Percentiles rank a stretch among this genome's conserved stretches.
phyloP scores from a whole-genome alignment of 2,329 filamentous ascomycete species.

The Colletotrichum caudatum region DNA sequence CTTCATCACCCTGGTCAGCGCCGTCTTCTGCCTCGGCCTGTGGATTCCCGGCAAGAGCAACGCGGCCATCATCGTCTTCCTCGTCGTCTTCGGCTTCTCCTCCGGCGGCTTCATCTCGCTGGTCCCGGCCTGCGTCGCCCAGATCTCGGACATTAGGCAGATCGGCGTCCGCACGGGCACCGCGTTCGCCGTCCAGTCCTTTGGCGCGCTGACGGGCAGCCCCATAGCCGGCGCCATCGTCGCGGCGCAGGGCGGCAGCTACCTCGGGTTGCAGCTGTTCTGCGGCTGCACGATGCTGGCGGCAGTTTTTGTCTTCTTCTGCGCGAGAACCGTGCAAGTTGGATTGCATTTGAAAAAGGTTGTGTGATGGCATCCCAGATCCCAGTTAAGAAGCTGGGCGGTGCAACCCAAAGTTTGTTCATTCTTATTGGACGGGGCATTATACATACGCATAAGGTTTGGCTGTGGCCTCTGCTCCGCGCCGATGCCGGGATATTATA shows the following conservation, averaged over 20 bases:
- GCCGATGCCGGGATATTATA: neutral
- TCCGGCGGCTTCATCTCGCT: constrained; percentile 76
- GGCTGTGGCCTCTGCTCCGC: neutral
- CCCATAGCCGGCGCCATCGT: constrained; percentile 76
- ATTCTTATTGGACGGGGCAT: too few species aligned
- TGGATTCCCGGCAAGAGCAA: constrained; percentile 64
- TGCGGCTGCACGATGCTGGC: constrained; percentile 64
- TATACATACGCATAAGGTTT: neutral
- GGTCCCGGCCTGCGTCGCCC: constrained; percentile 72
- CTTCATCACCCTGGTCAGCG: constrained; percentile 63
- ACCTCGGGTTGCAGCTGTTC: constrained; percentile 73
- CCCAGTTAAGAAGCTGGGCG: neutral
- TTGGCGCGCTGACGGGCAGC: constrained; percentile 75
- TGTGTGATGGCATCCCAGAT: constrained; percentile 3
- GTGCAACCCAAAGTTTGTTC: neutral
- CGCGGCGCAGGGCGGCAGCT: constrained; percentile 62
- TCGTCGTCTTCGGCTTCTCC: constrained; percentile 76
- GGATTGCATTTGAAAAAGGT: constrained; percentile 53
- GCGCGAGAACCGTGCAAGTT: constrained; percentile 51
- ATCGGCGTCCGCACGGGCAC: constrained; percentile 77
- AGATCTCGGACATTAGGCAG: constrained; percentile 76
- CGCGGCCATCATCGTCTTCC: constrained; percentile 72
- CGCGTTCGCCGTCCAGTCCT: constrained; percentile 69
- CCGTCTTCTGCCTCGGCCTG: constrained; percentile 59
- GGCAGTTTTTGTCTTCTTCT: constrained; percentile 47